These are phyloP conservation scores for Tillandsia leiboldiana DNA, from an alignment of 176 grass and related monocot species.

Conservation along the genomic window DNA sequence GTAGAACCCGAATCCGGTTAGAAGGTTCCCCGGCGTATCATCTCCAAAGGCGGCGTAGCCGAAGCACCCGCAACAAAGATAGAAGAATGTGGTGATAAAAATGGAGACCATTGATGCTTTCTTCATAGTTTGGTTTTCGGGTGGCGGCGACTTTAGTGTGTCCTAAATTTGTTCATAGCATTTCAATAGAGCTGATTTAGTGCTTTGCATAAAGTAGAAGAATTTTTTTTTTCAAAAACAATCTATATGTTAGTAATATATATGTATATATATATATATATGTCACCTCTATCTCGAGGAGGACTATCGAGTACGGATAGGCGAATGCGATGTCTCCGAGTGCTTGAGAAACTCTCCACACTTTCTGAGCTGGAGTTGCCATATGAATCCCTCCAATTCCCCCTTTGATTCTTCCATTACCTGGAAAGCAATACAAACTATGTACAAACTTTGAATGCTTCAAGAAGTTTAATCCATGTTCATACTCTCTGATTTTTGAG, in stretches of 20 bases:
- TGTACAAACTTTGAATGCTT: neutral
- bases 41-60: constrained; percentile 71
- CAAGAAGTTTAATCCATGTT: too few relatives aligned
- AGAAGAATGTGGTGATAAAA: constrained; percentile 72
- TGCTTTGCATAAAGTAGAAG: constrained; percentile 1
- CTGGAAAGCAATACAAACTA: constrained; percentile 13
- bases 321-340: constrained; percentile 79
- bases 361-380: constrained; percentile 48
- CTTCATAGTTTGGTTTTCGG: constrained; percentile 86
- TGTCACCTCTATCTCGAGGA: constrained; percentile 65
- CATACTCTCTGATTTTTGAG: too few relatives aligned
- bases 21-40: constrained; percentile 64
- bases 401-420: constrained; percentile 49
- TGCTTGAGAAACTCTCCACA: constrained; percentile 68
- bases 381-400: constrained; percentile 33
- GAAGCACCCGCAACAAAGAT: constrained; percentile 82
- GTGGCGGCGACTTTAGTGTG: constrained; percentile 53
- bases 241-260: neutral
- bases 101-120: constrained; percentile 49
- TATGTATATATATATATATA: neutral
- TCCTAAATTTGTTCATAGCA: constrained; percentile 22
- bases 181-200: neutral
- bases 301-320: constrained; percentile 71
- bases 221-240: constrained; percentile 38
- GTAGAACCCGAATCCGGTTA: constrained; percentile 70